Percentiles rank a stretch among this genome's conserved stretches.
Conservation (phyloP, 139 green algal species). For the Tetradesmus lagerheimii region DNA sequence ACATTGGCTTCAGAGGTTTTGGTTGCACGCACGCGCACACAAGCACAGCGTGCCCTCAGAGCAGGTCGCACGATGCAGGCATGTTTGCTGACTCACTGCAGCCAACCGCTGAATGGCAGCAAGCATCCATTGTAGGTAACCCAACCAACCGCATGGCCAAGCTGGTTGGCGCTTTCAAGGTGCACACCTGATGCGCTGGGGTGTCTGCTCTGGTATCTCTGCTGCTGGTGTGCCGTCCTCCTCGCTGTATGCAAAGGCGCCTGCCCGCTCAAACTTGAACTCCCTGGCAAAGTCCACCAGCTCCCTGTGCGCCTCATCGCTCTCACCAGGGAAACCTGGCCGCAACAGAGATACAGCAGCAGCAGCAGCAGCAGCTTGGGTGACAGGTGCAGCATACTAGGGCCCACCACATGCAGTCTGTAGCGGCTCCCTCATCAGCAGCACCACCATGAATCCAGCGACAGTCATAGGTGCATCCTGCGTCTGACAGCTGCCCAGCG, state of each 20-base stretch:
- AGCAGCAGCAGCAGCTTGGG: not conserved
- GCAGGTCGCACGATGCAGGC: too few relatives aligned
- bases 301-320: slow-evolving; percentile 78
- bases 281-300: slow-evolving; percentile 80
- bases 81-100: too few relatives aligned
- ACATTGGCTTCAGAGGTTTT: too few relatives aligned
- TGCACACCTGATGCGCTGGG: slow-evolving; percentile 34
- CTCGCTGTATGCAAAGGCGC: slow-evolving; percentile 86
- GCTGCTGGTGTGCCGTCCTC: slow-evolving; percentile 94
- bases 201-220: slow-evolving; percentile 66
- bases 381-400: not conserved
- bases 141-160: too few relatives aligned
- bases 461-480: too few relatives aligned
- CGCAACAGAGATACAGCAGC: not conserved
- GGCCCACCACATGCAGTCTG: not conserved
- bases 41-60: too few relatives aligned
- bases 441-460: too few relatives aligned
- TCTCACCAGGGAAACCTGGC: slow-evolving; percentile 86
- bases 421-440: not conserved
- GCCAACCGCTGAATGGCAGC: too few relatives aligned
- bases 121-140: too few relatives aligned
- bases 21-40: too few relatives aligned
- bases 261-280: slow-evolving; percentile 88
- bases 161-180: not conserved
- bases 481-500: too few relatives aligned